A percentile compares a stretch with the other conserved stretches of the same genome.
These are phyloP conservation scores for Phialophora chinensis DNA, from an alignment of 2,329 filamentous ascomycete genomes.

Conservation along the genomic window DNA sequence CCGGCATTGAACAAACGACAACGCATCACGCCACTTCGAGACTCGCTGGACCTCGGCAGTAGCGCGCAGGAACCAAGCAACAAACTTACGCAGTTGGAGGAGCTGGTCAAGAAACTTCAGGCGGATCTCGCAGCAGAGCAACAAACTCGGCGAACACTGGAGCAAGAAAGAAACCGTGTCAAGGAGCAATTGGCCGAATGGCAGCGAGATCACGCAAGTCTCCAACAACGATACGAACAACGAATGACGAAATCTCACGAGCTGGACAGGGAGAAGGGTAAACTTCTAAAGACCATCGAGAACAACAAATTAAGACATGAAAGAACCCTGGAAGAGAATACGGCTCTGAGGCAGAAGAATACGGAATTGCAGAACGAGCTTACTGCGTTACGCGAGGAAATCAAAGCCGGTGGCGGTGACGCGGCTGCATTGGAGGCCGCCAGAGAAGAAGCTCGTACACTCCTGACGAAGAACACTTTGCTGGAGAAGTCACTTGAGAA, in stretches of 20 bases:
- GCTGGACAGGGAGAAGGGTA: slow-evolving; percentile 45
- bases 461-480: slow-evolving; percentile 41
- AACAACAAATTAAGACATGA: slow-evolving; percentile 45
- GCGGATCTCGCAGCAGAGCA: slow-evolving; percentile 31
- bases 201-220: slow-evolving; percentile 43
- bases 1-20: slow-evolving; percentile 47
- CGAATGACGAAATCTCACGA: slow-evolving; percentile 47
- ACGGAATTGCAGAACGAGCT: slow-evolving; percentile 48
- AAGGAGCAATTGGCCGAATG: slow-evolving; percentile 44
- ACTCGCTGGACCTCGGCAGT: slow-evolving; percentile 41
- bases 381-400: slow-evolving; percentile 46
- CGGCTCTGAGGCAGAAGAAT: slow-evolving; percentile 50
- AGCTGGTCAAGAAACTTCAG: slow-evolving; percentile 38
- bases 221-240: slow-evolving; percentile 55
- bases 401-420: slow-evolving; percentile 48
- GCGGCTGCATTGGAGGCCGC: slow-evolving; percentile 49
- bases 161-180: slow-evolving; percentile 42
- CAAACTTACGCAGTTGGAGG: slow-evolving; percentile 42
- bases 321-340: slow-evolving; percentile 47
- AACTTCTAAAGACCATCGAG: slow-evolving; percentile 39
- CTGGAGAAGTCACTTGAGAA: slow-evolving; percentile 49
- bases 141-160: slow-evolving; percentile 42
- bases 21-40: slow-evolving; percentile 48
- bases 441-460: slow-evolving; percentile 45
- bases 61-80: slow-evolving; percentile 30